phyloP scores from a whole-genome alignment of 2,329 filamentous ascomycete species.

The Didymosphaeria variabile region DNA sequence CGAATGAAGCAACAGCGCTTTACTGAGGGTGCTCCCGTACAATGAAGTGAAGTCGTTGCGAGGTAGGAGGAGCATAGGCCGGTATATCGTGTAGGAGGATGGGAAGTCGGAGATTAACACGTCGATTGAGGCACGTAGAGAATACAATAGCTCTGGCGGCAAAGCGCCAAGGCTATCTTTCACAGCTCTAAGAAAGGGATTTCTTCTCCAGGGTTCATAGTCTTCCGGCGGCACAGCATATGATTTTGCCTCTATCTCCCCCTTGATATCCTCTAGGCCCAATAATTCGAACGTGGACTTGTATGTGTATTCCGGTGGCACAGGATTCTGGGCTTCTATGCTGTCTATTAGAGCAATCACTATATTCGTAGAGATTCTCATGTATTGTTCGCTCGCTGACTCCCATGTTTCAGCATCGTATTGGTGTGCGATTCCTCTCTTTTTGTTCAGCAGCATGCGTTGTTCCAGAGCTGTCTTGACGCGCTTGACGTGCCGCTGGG shows the following conservation, averaged over 20 bases:
- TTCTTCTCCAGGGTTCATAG: slow-evolving; percentile 9
- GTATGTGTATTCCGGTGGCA: neutral
- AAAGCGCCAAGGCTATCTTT: slow-evolving; percentile 25
- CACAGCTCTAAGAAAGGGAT: slow-evolving; percentile 36
- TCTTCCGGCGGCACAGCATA: slow-evolving; percentile 8
- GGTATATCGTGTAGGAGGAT: slow-evolving; percentile 63
- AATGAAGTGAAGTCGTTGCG: slow-evolving; percentile 53
- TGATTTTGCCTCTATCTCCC: slow-evolving; percentile 24
- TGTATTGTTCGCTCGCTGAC: slow-evolving; percentile 19
- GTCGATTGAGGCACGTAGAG: slow-evolving; percentile 24
- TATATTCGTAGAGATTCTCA: slow-evolving; percentile 34
- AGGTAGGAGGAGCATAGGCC: slow-evolving; percentile 66
- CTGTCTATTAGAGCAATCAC: neutral
- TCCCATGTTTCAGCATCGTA: neutral
- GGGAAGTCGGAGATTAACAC: slow-evolving; percentile 39
- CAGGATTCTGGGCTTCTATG: neutral
- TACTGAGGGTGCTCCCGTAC: slow-evolving; percentile 47
- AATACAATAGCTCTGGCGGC: slow-evolving; percentile 22
- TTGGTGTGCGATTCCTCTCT: slow-evolving; percentile 37
- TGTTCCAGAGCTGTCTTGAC: slow-evolving; percentile 51
- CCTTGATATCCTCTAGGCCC: slow-evolving; percentile 19
- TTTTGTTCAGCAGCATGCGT: slow-evolving; percentile 36
- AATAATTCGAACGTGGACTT: slow-evolving; percentile 14
- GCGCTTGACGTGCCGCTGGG: slow-evolving; percentile 46
- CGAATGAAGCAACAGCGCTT: slow-evolving; percentile 30